Percentiles rank a stretch among this genome's conserved stretches.
Evolutionary conservation across 768 basidiomycete genomes (phyloP).

Genomic region (Cyathus striatus): DNA sequence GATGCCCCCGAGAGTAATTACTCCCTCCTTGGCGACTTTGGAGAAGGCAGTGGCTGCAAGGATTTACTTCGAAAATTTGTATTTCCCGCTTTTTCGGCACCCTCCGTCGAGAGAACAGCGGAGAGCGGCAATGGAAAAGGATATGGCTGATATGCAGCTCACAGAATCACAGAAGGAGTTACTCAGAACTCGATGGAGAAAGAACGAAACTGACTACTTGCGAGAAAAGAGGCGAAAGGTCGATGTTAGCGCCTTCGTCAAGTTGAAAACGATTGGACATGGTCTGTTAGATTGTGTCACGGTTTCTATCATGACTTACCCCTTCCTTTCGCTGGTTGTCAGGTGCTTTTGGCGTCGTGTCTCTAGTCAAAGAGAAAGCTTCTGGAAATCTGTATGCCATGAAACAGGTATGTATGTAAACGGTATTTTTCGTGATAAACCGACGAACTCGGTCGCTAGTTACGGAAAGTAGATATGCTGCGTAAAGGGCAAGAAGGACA

Average conservation of each 20-base stretch:
- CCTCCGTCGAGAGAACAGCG: conserved; percentile 84
- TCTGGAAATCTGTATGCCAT: conserved; percentile 86
- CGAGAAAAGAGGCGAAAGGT: conserved; percentile 81
- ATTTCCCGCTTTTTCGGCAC: conserved; percentile 82
- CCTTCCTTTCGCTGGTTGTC: too few species aligned
- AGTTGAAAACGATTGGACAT: conserved; percentile 92
- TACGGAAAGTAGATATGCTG: conserved; percentile 89
- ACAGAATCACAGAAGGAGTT: conserved; percentile 64
- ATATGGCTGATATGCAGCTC: conserved; percentile 74
- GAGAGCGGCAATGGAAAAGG: conserved; percentile 80
- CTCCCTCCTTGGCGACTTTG: conserved; percentile 84
- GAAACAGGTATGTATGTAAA: conserved; percentile 75
- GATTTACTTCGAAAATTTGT: conserved; percentile 92
- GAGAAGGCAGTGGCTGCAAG: conserved; percentile 91
- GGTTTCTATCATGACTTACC: too few species aligned
- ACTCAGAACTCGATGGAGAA: conserved; percentile 70
- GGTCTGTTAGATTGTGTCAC: too few species aligned
- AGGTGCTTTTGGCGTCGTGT: conserved; percentile 97
- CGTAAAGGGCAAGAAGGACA: conserved; percentile 97
- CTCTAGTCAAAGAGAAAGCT: conserved; percentile 78
- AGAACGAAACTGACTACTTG: conserved; percentile 88
- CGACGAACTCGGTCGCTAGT: conserved; percentile 29
- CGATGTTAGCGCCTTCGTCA: conserved; percentile 78
- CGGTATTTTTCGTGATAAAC: background rate
- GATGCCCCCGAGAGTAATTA: conserved; percentile 55